These are phyloP conservation scores for Candida frijolesensis DNA, from an alignment of 1,139 yeast species.

Conservation along the genomic window DNA sequence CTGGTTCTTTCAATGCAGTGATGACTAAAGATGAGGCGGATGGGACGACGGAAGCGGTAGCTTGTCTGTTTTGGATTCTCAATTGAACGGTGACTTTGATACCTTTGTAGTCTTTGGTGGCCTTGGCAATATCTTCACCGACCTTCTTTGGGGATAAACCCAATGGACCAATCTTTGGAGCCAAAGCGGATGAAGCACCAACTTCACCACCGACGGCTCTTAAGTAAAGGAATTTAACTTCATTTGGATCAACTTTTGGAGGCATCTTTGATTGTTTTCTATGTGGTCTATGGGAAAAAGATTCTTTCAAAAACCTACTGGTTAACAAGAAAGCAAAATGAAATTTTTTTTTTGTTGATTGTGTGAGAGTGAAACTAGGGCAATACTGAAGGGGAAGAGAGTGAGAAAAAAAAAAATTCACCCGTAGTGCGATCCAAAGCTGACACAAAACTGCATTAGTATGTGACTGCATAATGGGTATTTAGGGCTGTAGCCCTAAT, in stretches of 20 bases:
- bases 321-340: slow-evolving; percentile 3
- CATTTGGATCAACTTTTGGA: slow-evolving; percentile 98
- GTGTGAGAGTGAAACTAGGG: not conserved
- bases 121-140: slow-evolving; percentile 99
- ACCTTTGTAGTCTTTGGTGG: slow-evolving; percentile 99
- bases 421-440: not conserved
- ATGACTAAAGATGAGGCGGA: slow-evolving; percentile 98
- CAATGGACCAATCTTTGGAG: slow-evolving; percentile 99
- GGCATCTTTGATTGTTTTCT: slow-evolving; percentile 56
- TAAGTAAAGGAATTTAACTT: slow-evolving; percentile 97
- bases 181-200: slow-evolving; percentile 99
- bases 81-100: slow-evolving; percentile 98
- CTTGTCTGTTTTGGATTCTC: slow-evolving; percentile 99
- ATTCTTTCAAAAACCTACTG: slow-evolving; percentile 3
- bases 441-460: not conserved
- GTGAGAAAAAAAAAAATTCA: not conserved
- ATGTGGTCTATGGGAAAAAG: slow-evolving; percentile 12
- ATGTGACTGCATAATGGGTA: not conserved
- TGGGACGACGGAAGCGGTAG: slow-evolving; percentile 98
- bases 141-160: slow-evolving; percentile 99
- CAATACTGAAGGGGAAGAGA: not conserved
- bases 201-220: slow-evolving; percentile 99
- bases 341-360: slow-evolving; percentile 13
- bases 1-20: slow-evolving; percentile 99
- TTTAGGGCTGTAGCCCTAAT: slow-evolving; percentile 6